Base-by-base conservation (phyloP, 768 basidiomycete species). In the Mycena leptocephala region DNA sequence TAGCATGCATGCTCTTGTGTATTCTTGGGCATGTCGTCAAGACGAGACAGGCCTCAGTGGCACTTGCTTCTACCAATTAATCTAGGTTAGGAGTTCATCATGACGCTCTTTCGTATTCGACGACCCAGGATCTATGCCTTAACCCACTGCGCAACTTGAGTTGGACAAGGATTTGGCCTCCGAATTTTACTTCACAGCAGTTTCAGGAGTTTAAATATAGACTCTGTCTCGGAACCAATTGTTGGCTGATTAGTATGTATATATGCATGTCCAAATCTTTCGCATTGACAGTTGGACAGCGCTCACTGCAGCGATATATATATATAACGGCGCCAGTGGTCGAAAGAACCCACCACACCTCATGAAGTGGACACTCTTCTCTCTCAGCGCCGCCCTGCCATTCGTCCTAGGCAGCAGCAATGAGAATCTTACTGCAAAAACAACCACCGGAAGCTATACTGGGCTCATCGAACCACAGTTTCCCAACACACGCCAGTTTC, bases 401-500 rank as follows among this genome's bases (percentile, higher is more conserved):
- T 30, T 26, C 8, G 68, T 32, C 18, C 16, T 39, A 58, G 18
- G 55, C 41, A 37, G 3, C 4, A 20, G 13, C 43, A 20, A 46
- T 46, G 39, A 58, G 8, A 46, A 16, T 16, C 56, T 70, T 28
- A 70, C 56, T 28, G 56, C 59, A 8, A 70, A 70, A 6, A 70
- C 56, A 16, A 32, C 68, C 28, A 70, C 68, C 16, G 68, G 68
- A 11, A 59, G 37, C 28, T 70, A 70, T 37, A 70, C 68, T 20
- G 68, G 68, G 56, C 55, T 70, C 16, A 59, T 70, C 24, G 68
- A 70, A 7, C 56, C 68, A 7, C n/a, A 43, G 9, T 70, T 70
- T 26, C 56, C 68, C 55, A 59, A 70, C n/a, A 70, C 68, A 18
- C 68, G 68, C 51, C 68, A 70, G 56, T 70, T 70, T 28, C 68